Percentiles rank a stretch among this genome's conserved stretches.
Conservation (phyloP, 108 stramenopile species). For the Schizochytrium sp. region DNA sequence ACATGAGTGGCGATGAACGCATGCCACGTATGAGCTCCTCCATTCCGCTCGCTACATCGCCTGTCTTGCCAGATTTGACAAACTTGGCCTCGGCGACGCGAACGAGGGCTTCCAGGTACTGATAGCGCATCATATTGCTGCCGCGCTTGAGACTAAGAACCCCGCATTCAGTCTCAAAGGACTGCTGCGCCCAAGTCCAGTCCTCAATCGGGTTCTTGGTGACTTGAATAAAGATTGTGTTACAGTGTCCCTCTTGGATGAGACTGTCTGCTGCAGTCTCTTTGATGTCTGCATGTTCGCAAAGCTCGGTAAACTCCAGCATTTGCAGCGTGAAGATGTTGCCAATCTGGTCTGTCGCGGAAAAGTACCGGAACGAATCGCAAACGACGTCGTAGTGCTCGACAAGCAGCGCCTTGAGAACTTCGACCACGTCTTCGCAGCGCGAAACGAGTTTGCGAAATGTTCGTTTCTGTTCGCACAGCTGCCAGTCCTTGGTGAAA, state of each 20-base stretch:
- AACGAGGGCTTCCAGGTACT: neutral
- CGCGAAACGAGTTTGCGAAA: neutral
- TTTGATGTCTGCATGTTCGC: neutral
- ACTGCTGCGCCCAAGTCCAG: neutral
- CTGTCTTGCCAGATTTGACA: neutral
- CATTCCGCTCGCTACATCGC: neutral
- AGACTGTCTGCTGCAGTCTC: slow-evolving; percentile 15
- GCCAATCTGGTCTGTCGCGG: neutral
- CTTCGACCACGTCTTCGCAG: neutral
- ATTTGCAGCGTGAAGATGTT: slow-evolving; percentile 6
- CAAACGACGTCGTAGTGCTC: neutral
- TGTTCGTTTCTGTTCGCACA: slow-evolving; percentile 3
- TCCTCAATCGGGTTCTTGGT: neutral
- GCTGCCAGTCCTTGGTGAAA: slow-evolving; percentile 1
- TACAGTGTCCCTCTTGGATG: slow-evolving; percentile 8
- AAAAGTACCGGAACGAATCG: neutral
- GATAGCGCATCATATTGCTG: neutral
- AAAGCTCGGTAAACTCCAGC: neutral
- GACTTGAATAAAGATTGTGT: slow-evolving; percentile 1
- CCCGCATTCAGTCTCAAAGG: neutral
- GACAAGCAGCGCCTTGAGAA: neutral
- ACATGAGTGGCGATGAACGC: neutral
- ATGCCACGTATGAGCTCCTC: neutral
- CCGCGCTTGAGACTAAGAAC: slow-evolving; percentile 1
- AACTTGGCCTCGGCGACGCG: neutral